Evolutionary conservation across 345 rosid genomes (phyloP).

Genomic region (Syzygium oleosum): DNA sequence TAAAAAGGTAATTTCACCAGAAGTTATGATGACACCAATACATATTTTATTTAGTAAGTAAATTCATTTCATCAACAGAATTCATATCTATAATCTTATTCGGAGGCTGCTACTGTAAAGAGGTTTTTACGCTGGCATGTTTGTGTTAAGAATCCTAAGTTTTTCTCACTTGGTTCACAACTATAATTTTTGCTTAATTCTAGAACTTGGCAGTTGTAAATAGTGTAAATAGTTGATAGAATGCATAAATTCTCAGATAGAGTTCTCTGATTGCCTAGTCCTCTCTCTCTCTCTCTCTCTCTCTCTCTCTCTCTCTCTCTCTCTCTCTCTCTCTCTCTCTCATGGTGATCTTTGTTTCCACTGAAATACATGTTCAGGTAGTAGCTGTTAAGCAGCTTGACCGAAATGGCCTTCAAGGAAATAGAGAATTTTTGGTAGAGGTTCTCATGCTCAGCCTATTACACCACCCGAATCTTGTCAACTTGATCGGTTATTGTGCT

Average conservation of each 20-base stretch:
- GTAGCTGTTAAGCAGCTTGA: slow-evolving; percentile 96
- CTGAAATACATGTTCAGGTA: slow-evolving; percentile 30
- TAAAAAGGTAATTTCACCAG: not conserved
- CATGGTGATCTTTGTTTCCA: not conserved
- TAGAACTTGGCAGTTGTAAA: not conserved
- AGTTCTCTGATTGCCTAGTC: not conserved
- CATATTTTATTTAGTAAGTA: not conserved
- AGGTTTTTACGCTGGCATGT: not conserved
- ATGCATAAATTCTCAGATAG: not conserved
- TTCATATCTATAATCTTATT: not conserved
- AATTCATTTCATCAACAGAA: not conserved
- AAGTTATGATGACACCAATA: not conserved
- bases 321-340: not conserved
- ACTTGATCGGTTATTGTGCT: slow-evolving; percentile 95
- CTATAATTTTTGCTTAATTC: not conserved
- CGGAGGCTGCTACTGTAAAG: not conserved
- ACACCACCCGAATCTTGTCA: slow-evolving; percentile 91
- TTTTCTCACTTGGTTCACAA: not conserved
- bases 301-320: not conserved
- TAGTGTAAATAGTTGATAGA: not conserved
- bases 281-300: not conserved
- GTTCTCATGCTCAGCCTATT: slow-evolving; percentile 97
- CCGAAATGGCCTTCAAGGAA: slow-evolving; percentile 94
- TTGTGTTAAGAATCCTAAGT: not conserved
- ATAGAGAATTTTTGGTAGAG: slow-evolving; percentile 95